A percentile compares a stretch with the other conserved stretches of the same genome.
phyloP scores from a whole-genome alignment of 345 rosid species.

The Acer saccharum region DNA sequence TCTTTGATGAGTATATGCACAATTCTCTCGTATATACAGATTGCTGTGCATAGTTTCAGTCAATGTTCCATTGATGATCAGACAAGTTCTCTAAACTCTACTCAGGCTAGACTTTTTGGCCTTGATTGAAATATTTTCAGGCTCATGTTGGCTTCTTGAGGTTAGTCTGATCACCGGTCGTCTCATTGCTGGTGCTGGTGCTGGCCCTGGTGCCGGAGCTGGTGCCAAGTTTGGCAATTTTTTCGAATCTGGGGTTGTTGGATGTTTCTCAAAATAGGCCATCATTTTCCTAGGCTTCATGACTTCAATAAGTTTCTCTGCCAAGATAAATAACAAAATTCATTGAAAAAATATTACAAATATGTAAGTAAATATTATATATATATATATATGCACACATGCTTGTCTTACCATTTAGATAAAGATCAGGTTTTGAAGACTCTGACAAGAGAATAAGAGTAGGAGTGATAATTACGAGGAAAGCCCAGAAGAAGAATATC shows the following conservation, averaged over 20 bases:
- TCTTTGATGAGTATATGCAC: conserved; percentile 7
- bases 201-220: conserved; percentile 26
- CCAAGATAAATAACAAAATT: not conserved
- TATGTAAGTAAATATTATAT: no score
- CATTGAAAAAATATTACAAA: not conserved
- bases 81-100: no score
- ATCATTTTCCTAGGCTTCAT: conserved; percentile 54
- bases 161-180: not conserved
- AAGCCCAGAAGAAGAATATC: conserved; percentile 94
- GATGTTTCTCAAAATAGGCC: conserved; percentile 32
- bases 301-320: conserved; percentile 29
- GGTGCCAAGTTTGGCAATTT: conserved; percentile 17
- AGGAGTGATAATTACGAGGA: conserved; percentile 84
- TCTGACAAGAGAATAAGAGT: conserved; percentile 78
- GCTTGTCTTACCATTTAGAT: conserved; percentile 35
- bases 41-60: not conserved
- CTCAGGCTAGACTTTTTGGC: not conserved
- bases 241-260: not conserved
- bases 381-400: not conserved
- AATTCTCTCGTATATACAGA: not conserved
- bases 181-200: conserved; percentile 25
- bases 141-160: not conserved
- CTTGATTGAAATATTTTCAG: not conserved
- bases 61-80: no score
- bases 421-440: conserved; percentile 45